Conservation (phyloP, 108 stramenopile species). For the Nitzschia sp. region DNA sequence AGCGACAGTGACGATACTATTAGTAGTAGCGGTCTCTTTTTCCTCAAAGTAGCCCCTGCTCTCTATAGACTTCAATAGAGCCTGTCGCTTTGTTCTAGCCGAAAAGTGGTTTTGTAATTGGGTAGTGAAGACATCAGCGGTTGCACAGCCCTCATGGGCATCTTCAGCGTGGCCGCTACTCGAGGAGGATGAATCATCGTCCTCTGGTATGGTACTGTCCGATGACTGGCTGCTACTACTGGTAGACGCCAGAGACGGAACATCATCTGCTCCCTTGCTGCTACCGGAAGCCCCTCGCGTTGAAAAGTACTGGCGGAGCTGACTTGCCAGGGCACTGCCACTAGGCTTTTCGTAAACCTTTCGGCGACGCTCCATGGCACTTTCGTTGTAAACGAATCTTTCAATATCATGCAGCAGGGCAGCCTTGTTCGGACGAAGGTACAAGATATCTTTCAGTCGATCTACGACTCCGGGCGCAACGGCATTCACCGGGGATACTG, state of each 20-base stretch:
- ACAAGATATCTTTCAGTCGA: constrained; percentile 4
- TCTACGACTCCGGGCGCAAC: background rate
- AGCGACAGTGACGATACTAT: background rate
- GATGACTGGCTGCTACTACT: constrained; percentile 3
- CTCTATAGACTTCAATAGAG: constrained; percentile 4
- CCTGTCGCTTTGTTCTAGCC: constrained; percentile 6
- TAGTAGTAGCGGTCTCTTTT: background rate
- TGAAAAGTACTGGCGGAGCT: constrained; percentile 11
- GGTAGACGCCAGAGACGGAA: constrained; percentile 16
- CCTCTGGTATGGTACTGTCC: constrained; percentile 11
- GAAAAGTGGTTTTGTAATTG: constrained; percentile 1
- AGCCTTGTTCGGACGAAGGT: background rate
- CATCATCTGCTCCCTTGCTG: background rate
- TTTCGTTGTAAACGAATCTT: constrained; percentile 16
- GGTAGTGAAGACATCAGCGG: constrained; percentile 9
- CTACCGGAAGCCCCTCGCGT: background rate
- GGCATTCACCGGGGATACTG: background rate
- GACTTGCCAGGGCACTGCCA: background rate
- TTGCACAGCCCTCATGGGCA: constrained; percentile 1
- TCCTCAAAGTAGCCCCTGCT: constrained; percentile 7
- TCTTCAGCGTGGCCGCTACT: background rate
- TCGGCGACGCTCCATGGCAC: constrained; percentile 21
- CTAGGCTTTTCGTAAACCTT: constrained; percentile 7
- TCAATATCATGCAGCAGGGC: constrained; percentile 21
- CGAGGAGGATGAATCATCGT: background rate